Conservation (phyloP, 1,284 basidiomycete species). For the Psilocybe mexicana region DNA sequence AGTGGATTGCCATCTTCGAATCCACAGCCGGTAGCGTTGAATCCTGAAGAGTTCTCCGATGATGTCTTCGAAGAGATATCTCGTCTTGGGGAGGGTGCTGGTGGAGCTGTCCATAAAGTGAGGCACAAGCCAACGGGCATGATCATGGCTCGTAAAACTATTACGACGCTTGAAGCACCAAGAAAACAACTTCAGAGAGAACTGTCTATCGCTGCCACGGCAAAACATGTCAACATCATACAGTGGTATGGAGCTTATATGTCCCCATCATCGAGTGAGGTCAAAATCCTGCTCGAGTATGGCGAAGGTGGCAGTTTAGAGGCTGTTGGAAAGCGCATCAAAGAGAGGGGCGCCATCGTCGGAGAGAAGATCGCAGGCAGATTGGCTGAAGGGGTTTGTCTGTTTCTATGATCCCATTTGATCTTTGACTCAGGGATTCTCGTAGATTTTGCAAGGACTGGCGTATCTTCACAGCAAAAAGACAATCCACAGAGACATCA, state of each 20-base stretch:
- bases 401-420: constrained; percentile 12
- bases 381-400: constrained; percentile 90
- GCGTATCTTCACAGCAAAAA: constrained; percentile 88
- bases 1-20: constrained; percentile 26
- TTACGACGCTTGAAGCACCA: constrained; percentile 92
- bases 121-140: constrained; percentile 72
- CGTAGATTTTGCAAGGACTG: constrained; percentile 85
- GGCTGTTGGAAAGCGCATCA: constrained; percentile 83
- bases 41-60: constrained; percentile 58
- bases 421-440: constrained; percentile 3
- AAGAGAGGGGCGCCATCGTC: constrained; percentile 77
- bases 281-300: constrained; percentile 96
- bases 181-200: constrained; percentile 93
- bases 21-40: constrained; percentile 31
- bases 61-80: constrained; percentile 71
- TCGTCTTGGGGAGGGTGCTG: constrained; percentile 92
- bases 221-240: constrained; percentile 87
- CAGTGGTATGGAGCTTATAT: constrained; percentile 95
- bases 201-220: constrained; percentile 86
- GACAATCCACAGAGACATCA: constrained; percentile 98
- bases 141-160: constrained; percentile 95
- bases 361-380: constrained; percentile 92
- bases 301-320: constrained; percentile 91
- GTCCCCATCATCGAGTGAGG: constrained; percentile 87
- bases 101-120: constrained; percentile 94